Conservation (phyloP, 2,329 filamentous ascomycete species). For the Neopestalotiopsis clavispora region DNA sequence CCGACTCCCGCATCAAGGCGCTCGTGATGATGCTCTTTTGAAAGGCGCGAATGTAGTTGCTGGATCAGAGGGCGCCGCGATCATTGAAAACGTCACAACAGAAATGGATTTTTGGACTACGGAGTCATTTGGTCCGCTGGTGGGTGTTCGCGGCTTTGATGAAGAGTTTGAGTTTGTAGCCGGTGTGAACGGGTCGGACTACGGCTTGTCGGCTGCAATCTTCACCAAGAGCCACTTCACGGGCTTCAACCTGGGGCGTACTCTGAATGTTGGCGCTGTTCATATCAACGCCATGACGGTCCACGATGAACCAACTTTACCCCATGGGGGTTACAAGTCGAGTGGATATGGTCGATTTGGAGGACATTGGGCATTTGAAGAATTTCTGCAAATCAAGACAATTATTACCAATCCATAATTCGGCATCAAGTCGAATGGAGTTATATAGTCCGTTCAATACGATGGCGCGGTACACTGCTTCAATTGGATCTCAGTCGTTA, state of each 20-base stretch:
- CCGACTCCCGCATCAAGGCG: neutral
- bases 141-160: slow-evolving; percentile 59
- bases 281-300: slow-evolving; percentile 57
- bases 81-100: slow-evolving; percentile 59
- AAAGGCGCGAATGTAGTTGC: neutral
- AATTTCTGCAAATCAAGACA: too few species aligned
- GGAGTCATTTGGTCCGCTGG: slow-evolving; percentile 67
- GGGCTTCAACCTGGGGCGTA: slow-evolving; percentile 49
- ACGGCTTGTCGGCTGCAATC: slow-evolving; percentile 63
- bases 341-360: slow-evolving; percentile 52
- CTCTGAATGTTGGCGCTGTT: slow-evolving; percentile 58
- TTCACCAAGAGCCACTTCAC: slow-evolving; percentile 61
- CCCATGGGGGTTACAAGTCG: slow-evolving; percentile 54
- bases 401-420: too few species aligned
- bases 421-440: too few species aligned
- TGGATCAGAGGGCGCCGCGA: slow-evolving; percentile 52
- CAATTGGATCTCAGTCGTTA: too few species aligned
- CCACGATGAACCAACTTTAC: slow-evolving; percentile 50
- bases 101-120: slow-evolving; percentile 64
- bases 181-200: slow-evolving; percentile 68
- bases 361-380: too few species aligned
- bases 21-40: neutral
- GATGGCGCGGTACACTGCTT: too few species aligned
- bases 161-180: slow-evolving; percentile 61
- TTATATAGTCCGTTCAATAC: too few species aligned